Conservation (phyloP, 2,329 filamentous ascomycete genomes). For the Claviceps paspali region DNA sequence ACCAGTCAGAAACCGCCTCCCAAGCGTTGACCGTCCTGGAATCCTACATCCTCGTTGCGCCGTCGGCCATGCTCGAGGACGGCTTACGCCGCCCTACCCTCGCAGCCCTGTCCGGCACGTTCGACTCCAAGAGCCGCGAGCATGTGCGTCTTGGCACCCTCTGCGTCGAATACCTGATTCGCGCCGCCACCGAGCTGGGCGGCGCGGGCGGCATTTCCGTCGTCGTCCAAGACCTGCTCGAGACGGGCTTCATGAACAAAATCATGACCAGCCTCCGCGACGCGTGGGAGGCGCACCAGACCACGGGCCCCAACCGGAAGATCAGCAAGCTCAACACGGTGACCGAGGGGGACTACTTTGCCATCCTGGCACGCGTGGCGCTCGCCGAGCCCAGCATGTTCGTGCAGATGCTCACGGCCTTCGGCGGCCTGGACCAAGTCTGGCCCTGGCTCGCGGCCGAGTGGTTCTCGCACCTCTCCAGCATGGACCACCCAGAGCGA, state of each 20-base stretch:
- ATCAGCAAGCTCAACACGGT: slow-evolving; percentile 55
- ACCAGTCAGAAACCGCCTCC: slow-evolving; percentile 47
- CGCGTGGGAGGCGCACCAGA: slow-evolving; percentile 60
- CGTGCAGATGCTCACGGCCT: slow-evolving; percentile 36
- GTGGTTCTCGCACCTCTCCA: slow-evolving; percentile 56
- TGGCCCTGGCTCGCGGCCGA: slow-evolving; percentile 45
- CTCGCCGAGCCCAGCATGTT: slow-evolving; percentile 59
- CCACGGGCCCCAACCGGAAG: slow-evolving; percentile 63
- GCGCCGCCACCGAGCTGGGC: slow-evolving; percentile 45
- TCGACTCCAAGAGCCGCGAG: slow-evolving; percentile 40
- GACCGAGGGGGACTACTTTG: slow-evolving; percentile 73
- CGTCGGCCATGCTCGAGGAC: slow-evolving; percentile 48
- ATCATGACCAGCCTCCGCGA: slow-evolving; percentile 53
- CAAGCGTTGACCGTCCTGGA: slow-evolving; percentile 50
- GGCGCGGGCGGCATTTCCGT: slow-evolving; percentile 43
- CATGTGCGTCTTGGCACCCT: slow-evolving; percentile 41
- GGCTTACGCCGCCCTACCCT: slow-evolving; percentile 34
- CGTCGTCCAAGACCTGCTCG: slow-evolving; percentile 51
- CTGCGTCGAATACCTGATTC: slow-evolving; percentile 50
- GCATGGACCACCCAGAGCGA: slow-evolving; percentile 47
- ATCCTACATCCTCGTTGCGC: slow-evolving; percentile 54
- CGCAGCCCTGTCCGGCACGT: slow-evolving; percentile 32
- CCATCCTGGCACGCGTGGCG: slow-evolving; percentile 64
- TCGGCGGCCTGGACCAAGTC: slow-evolving; percentile 31
- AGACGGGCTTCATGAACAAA: slow-evolving; percentile 44